These are phyloP conservation scores for Fusarium denticulatum DNA, from an alignment of 2,329 filamentous ascomycete genomes.

Conservation along the genomic window DNA sequence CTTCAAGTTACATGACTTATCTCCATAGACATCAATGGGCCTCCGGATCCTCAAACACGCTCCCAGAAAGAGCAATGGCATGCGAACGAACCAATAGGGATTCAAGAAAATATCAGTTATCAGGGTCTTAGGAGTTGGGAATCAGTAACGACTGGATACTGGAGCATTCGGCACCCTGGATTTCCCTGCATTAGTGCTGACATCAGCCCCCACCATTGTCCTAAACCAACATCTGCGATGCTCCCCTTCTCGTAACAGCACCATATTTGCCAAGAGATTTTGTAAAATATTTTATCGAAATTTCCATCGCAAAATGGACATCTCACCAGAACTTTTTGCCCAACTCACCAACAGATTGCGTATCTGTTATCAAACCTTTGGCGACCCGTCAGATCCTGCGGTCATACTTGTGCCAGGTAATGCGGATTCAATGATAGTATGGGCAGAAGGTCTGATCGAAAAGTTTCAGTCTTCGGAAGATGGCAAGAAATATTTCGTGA, in stretches of 20 bases:
- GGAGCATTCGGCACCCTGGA: background rate
- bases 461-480: slow-evolving; percentile 27
- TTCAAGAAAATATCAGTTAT: background rate
- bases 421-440: slow-evolving; percentile 40
- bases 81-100: background rate
- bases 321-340: slow-evolving; percentile 41
- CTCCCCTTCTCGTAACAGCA: background rate
- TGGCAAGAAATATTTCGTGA: slow-evolving; percentile 22
- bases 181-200: slow-evolving; percentile 4
- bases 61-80: background rate
- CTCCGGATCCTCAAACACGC: background rate
- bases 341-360: slow-evolving; percentile 39
- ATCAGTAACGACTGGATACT: too few relatives aligned
- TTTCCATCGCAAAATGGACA: slow-evolving; percentile 4
- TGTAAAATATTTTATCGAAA: background rate
- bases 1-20: background rate
- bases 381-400: slow-evolving; percentile 37
- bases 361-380: slow-evolving; percentile 46
- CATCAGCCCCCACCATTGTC: background rate
- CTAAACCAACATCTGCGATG: background rate
- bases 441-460: slow-evolving; percentile 31
- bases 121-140: background rate
- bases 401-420: slow-evolving; percentile 41
- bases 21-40: too few relatives aligned
- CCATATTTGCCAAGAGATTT: background rate